A percentile compares a stretch with the other conserved stretches of the same genome.
These are phyloP conservation scores for Olyra latifolia DNA, from an alignment of 176 grass and related monocot species.

Conservation along the genomic window DNA sequence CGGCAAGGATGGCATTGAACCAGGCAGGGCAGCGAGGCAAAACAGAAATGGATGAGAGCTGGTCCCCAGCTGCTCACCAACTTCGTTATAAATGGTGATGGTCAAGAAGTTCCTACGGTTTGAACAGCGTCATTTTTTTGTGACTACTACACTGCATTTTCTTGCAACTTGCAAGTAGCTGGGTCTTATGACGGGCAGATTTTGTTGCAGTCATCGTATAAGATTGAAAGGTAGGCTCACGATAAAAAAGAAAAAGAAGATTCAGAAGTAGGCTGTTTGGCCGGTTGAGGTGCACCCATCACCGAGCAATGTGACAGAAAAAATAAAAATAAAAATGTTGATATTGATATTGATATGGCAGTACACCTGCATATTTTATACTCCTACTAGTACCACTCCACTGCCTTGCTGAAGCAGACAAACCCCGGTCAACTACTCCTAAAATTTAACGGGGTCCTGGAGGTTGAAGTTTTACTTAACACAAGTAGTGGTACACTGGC, in stretches of 20 bases:
- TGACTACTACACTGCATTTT: conserved; percentile 17
- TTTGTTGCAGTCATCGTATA: neutral
- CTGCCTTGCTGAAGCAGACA: conserved; percentile 11
- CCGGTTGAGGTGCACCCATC: neutral
- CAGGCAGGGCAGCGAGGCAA: neutral
- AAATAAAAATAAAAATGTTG: conserved; percentile 13
- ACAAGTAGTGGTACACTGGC: too few species aligned
- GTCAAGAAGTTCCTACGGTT: conserved; percentile 2
- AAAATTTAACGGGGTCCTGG: neutral
- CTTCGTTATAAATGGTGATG: conserved; percentile 43
- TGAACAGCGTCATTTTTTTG: neutral
- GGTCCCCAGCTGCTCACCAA: conserved; percentile 37
- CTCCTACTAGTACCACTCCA: neutral
- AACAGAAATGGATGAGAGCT: conserved; percentile 23
- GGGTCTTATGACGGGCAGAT: neutral
- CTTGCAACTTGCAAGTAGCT: conserved; percentile 4
- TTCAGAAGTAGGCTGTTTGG: neutral
- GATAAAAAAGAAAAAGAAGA: too few species aligned
- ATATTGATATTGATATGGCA: neutral
- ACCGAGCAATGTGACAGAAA: conserved; percentile 21
- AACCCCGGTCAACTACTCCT: conserved; percentile 31
- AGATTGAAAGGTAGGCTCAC: neutral
- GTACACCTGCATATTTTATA: neutral
- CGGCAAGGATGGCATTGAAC: conserved; percentile 25
- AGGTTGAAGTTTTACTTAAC: too few species aligned